These are phyloP conservation scores for Dittrichia graveolens DNA, from an alignment of 129 eudicot species.

Conservation along the genomic window DNA sequence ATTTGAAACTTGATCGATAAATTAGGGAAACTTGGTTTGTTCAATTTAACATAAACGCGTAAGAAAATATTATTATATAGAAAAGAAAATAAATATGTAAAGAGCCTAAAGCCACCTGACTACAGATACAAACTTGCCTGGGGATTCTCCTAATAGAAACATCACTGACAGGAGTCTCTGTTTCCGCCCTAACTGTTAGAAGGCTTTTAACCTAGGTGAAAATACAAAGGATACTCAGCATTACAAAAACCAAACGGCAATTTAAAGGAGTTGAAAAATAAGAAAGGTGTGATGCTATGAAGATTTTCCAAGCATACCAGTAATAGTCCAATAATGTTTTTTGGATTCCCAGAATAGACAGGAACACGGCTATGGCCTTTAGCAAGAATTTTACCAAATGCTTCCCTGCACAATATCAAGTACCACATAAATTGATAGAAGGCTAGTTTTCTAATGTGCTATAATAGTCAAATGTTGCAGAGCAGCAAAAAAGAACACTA, in stretches of 20 bases:
- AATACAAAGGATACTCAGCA: constrained; percentile 5
- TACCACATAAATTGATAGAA: constrained; percentile 20
- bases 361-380: constrained; percentile 99
- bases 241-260: constrained; percentile 12
- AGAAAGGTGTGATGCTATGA: neutral
- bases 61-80: neutral
- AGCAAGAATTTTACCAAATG: constrained; percentile 94
- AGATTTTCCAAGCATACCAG: constrained; percentile 46
- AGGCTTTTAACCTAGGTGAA: constrained; percentile 84
- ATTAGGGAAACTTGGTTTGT: neutral
- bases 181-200: constrained; percentile 97
- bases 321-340: constrained; percentile 70
- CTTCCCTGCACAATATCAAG: constrained; percentile 71
- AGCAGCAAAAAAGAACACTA: neutral
- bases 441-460: neutral
- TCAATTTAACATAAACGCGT: neutral
- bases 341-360: constrained; percentile 78
- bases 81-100: neutral
- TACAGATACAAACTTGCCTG: constrained; percentile 45
- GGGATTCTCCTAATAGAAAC: constrained; percentile 97
- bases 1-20: neutral
- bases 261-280: neutral
- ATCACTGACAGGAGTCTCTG: constrained; percentile 96
- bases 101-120: neutral
- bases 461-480: constrained; percentile 16